Conservation (phyloP, 1,139 yeast species). For the Diutina scorzettiae region DNA sequence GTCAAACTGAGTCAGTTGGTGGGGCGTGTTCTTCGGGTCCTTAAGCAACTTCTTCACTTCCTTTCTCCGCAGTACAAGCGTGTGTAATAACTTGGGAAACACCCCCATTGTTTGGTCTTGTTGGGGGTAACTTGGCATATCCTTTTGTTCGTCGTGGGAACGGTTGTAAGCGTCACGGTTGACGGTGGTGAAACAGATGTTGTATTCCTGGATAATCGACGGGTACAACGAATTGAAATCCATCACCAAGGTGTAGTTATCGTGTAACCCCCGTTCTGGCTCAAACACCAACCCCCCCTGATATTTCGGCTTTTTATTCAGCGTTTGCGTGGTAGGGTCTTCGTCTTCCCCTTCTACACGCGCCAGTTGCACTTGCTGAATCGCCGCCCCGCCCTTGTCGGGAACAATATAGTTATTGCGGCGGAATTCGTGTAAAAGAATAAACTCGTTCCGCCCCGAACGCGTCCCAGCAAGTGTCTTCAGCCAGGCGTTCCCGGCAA, state of each 20-base stretch:
- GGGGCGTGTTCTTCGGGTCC: constrained; percentile 50
- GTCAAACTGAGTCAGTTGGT: constrained; percentile 73
- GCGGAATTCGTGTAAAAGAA: constrained; percentile 84
- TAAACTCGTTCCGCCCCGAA: constrained; percentile 91
- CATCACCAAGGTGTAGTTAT: constrained; percentile 84
- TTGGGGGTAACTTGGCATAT: constrained; percentile 63
- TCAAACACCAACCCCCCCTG: constrained; percentile 97
- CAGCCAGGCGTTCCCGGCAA: constrained; percentile 98
- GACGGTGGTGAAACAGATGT: constrained; percentile 94
- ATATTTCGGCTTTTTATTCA: constrained; percentile 69
- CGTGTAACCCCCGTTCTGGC: constrained; percentile 91
- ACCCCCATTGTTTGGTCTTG: constrained; percentile 59
- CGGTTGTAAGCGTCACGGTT: constrained; percentile 45
- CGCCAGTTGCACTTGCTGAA: constrained; percentile 29
- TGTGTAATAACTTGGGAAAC: constrained; percentile 71
- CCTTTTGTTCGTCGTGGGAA: constrained; percentile 45
- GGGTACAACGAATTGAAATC: constrained; percentile 98
- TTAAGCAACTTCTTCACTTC: constrained; percentile 84
- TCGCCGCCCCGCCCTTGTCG: constrained; percentile 57
- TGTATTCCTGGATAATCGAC: constrained; percentile 91
- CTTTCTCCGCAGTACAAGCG: constrained; percentile 81
- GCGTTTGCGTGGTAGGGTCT: constrained; percentile 34
- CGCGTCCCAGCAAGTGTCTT: constrained; percentile 91
- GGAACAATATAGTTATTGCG: constrained; percentile 79
- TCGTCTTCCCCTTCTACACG: constrained; percentile 16